Base-by-base conservation (phyloP, 371 early-diverging fungal species). In the Rhizomucor pusillus region DNA sequence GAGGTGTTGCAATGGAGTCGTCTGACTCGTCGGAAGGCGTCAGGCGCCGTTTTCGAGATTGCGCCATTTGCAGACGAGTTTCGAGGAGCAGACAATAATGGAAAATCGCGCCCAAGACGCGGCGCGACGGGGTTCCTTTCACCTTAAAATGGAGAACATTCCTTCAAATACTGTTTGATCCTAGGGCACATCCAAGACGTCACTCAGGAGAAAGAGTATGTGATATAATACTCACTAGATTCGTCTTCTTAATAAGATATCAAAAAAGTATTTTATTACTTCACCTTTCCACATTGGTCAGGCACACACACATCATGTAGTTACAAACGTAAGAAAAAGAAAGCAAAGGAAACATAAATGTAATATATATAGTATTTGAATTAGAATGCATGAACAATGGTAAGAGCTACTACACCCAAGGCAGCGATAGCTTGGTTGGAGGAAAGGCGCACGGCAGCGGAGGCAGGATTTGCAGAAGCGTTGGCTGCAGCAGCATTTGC, bases 401-500 rank as follows among this genome's bases (percentile, higher is more conserved):
- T 12, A 41, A 41, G 5, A 4, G 12, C 14, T 16, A 19, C 41
- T 16, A 41, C 41, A 41, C 41, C 41, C 14, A 41, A 12, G 3
- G 19, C 41, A 41, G 41, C 41, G 3, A 41, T 16, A 16, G 41
- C 41, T 41, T 41, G 41, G 19, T 19, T 19, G 12, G 16, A 14
- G 12, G 16, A 14, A 41, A 41, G 41, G 5, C 16, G 19, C 4
- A 19, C 19, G 19, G 5, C 41, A 41, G 16, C 41, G 19, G 41
- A 41, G 16, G 41, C 19, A 3, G 41, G 19, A 11, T 3, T 41
- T 41, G 49, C 50, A 12, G 53, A 29, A 19, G 54, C 13, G 18
- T 14, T 33, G 33, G 34, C n/a, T 29, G 57, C 19, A 23, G 47
- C 44, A 29, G 52, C 35, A 20, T 47, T 40, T 13, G 59, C 16